phyloP scores from a whole-genome alignment of 2,329 filamentous ascomycete genomes.

The Xylaria sp. region DNA sequence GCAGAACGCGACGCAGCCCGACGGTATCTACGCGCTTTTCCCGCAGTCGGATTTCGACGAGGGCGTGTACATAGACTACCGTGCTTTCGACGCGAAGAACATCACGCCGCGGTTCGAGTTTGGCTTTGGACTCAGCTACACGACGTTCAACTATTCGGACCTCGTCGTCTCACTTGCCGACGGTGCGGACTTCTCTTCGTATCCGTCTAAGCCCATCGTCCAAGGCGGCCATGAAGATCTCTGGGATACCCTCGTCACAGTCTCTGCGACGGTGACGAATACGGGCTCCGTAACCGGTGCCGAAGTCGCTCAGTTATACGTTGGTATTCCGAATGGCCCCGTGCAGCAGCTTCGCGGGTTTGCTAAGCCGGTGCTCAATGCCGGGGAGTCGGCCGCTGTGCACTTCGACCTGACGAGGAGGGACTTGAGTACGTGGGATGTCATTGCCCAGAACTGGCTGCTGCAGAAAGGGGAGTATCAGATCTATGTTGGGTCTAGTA shows the following conservation, averaged over 20 bases:
- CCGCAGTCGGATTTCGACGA: constrained; percentile 61
- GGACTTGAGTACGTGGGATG: constrained; percentile 75
- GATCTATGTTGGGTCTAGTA: constrained; percentile 59
- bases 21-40: constrained; percentile 54
- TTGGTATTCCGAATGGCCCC: constrained; percentile 58
- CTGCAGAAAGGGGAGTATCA: constrained; percentile 58
- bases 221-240: constrained; percentile 60
- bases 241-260: constrained; percentile 59
- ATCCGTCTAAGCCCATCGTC: constrained; percentile 53
- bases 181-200: constrained; percentile 47
- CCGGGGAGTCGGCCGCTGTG: constrained; percentile 61
- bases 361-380: constrained; percentile 64
- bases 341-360: constrained; percentile 69
- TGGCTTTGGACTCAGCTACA: constrained; percentile 75
- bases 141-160: constrained; percentile 70
- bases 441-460: constrained; percentile 69
- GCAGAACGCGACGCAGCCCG: constrained; percentile 52
- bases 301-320: constrained; percentile 73
- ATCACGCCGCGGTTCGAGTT: constrained; percentile 72
- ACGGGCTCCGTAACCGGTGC: constrained; percentile 70
- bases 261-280: constrained; percentile 73
- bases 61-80: constrained; percentile 72
- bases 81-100: constrained; percentile 68
- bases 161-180: constrained; percentile 45
- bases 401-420: constrained; percentile 66